Conservation (phyloP, 2,329 filamentous ascomycete genomes). For the Colletotrichum graminicola region DNA sequence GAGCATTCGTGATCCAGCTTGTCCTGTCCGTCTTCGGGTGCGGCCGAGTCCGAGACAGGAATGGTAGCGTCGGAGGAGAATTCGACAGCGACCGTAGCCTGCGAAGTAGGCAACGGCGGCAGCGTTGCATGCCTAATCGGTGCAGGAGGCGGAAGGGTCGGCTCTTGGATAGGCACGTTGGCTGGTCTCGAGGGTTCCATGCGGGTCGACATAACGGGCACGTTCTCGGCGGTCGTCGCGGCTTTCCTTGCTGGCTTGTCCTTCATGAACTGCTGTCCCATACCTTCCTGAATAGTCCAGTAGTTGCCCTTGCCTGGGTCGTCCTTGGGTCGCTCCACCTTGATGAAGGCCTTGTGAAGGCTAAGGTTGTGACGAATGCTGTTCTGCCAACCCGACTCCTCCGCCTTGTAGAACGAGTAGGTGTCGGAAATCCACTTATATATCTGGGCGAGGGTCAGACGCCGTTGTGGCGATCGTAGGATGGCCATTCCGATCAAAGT, state of each 20-base stretch:
- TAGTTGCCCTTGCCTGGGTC: slow-evolving; percentile 98
- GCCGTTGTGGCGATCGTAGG: slow-evolving; percentile 83
- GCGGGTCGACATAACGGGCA: slow-evolving; percentile 69
- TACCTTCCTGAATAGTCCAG: slow-evolving; percentile 92
- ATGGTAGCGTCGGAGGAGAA: slow-evolving; percentile 84
- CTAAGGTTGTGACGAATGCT: slow-evolving; percentile 98
- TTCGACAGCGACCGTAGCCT: slow-evolving; percentile 63
- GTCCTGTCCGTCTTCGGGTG: slow-evolving; percentile 63
- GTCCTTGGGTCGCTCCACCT: slow-evolving; percentile 95
- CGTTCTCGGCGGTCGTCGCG: slow-evolving; percentile 67
- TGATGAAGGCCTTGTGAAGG: slow-evolving; percentile 95
- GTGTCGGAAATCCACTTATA: slow-evolving; percentile 99
- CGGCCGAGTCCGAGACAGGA: slow-evolving; percentile 75
- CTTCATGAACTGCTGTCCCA: slow-evolving; percentile 90
- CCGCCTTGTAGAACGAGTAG: slow-evolving; percentile 86
- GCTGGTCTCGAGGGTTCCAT: slow-evolving; percentile 63
- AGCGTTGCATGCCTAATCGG: slow-evolving; percentile 54
- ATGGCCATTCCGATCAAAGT: slow-evolving; percentile 98
- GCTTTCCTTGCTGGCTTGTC: slow-evolving; percentile 79
- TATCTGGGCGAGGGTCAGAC: slow-evolving; percentile 91
- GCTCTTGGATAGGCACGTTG: slow-evolving; percentile 57
- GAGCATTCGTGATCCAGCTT: slow-evolving; percentile 69
- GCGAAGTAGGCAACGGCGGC: slow-evolving; percentile 55
- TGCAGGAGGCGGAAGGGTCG: slow-evolving; percentile 61
- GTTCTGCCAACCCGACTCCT: slow-evolving; percentile 96